Evolutionary conservation across 495 filamentous ascomycete genomes (phyloP).

Genomic region (Cladorrhinum samala): DNA sequence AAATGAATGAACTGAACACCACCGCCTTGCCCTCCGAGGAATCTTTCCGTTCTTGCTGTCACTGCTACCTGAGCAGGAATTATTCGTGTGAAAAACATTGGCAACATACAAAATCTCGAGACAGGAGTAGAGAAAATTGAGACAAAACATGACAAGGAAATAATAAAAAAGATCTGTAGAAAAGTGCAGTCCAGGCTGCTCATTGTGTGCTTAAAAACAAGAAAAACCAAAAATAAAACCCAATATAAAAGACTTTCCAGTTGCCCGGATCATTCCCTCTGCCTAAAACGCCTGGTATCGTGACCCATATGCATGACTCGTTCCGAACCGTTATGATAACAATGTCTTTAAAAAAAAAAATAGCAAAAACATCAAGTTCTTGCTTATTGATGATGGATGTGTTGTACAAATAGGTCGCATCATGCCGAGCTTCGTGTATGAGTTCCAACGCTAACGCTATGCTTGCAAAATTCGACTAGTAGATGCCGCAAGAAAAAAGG

Average conservation of each 20-base stretch:
- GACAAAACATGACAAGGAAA: conserved; percentile 2
- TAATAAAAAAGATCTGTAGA: not conserved
- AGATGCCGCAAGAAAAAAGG: conserved; percentile 2
- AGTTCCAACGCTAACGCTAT: conserved; percentile 20
- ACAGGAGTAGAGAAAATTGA: conserved; percentile 9
- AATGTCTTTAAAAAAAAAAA: conserved; percentile 7
- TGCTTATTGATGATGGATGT: conserved; percentile 2
- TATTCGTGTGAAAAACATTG: conserved; percentile 2
- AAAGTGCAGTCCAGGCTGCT: not conserved
- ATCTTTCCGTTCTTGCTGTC: not conserved
- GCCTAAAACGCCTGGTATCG: conserved; percentile 29
- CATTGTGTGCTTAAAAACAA: not conserved
- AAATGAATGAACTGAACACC: conserved; percentile 16
- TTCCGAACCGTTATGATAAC: conserved; percentile 6
- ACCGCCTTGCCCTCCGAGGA: conserved; percentile 7
- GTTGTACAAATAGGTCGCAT: conserved; percentile 16
- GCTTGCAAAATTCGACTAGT: conserved; percentile 11
- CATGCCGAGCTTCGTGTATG: conserved; percentile 17
- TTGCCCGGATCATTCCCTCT: conserved; percentile 20
- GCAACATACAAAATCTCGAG: conserved; percentile 1
- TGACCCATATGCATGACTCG: conserved; percentile 23
- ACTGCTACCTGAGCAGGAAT: conserved; percentile 30
- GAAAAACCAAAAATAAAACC: not conserved
- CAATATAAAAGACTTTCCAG: conserved; percentile 14
- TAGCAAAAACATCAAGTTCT: conserved; percentile 3